Conservation (phyloP, 495 filamentous ascomycete species). For the Massariosphaeria phaeospora region DNA sequence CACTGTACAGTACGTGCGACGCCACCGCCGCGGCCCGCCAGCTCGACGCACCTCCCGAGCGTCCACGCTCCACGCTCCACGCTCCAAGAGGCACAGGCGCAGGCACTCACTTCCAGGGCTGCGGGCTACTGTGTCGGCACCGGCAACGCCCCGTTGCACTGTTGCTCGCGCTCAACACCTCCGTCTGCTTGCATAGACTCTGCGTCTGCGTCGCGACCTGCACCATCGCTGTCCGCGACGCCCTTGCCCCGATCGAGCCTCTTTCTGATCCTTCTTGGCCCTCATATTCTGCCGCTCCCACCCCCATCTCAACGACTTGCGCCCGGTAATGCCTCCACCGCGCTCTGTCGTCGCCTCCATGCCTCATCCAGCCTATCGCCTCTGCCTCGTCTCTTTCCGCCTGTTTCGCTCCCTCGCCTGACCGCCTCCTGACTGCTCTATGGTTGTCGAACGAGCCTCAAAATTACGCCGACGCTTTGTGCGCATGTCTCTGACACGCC, state of each 20-base stretch:
- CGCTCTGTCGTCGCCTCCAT: slow-evolving; percentile 9
- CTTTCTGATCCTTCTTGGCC: slow-evolving; percentile 20
- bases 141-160: no score
- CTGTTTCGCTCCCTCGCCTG: background rate
- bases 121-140: no score
- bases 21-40: no score
- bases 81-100: no score
- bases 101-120: no score
- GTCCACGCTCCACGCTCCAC: no score
- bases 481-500: slow-evolving; percentile 21
- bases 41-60: no score
- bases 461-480: slow-evolving; percentile 9
- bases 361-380: slow-evolving; percentile 4
- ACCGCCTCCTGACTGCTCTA: background rate
- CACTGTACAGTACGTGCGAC: no score
- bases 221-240: slow-evolving; percentile 18
- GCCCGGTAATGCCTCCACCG: slow-evolving; percentile 12
- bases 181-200: no score
- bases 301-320: slow-evolving; percentile 1
- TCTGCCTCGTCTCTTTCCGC: slow-evolving; percentile 1
- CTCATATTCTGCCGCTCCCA: background rate
- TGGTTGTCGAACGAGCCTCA: background rate
- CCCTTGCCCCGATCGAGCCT: slow-evolving; percentile 1
- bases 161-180: no score
- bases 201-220: no score